Evolutionary conservation across 331 rosid genomes (phyloP).

Genomic region (Pyracantha coccinea): DNA sequence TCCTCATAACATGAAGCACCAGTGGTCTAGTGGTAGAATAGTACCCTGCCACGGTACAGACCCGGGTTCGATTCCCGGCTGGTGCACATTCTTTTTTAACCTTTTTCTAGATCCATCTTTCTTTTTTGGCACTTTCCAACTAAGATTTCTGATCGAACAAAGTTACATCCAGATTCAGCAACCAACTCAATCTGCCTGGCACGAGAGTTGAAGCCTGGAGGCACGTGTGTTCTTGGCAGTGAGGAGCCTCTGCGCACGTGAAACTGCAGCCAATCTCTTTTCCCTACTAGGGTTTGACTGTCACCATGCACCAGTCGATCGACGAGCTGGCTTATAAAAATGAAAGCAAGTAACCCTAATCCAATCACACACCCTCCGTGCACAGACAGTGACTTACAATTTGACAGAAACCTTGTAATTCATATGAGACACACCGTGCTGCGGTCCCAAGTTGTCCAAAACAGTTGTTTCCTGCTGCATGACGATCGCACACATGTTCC

Average conservation of each 20-base stretch:
- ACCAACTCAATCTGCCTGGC: not conserved
- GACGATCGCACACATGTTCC: not conserved
- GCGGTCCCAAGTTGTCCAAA: slow-evolving; percentile 1
- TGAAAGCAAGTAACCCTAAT: not conserved
- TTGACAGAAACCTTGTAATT: slow-evolving; percentile 3
- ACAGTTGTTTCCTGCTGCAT: slow-evolving; percentile 11
- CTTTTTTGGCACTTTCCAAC: not conserved
- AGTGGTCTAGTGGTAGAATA: slow-evolving; percentile 64
- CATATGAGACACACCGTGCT: slow-evolving; percentile 8
- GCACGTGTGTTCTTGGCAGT: not conserved
- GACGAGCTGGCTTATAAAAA: slow-evolving; percentile 31
- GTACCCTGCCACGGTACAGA: slow-evolving; percentile 61
- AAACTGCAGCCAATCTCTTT: slow-evolving; percentile 8
- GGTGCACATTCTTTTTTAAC: slow-evolving; percentile 12
- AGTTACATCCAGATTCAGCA: not conserved
- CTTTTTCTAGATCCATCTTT: not conserved
- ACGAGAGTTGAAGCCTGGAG: not conserved
- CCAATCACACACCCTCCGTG: slow-evolving; percentile 17
- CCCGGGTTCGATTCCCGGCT: slow-evolving; percentile 76
- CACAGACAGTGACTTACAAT: slow-evolving; percentile 21
- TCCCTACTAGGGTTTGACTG: not conserved
- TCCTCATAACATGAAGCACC: slow-evolving; percentile 21
- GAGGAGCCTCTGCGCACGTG: slow-evolving; percentile 15
- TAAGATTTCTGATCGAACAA: not conserved
- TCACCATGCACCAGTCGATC: not conserved